Evolutionary conservation across 139 green algal species (phyloP), one percentile per base, ranked within the genome.

Genomic region (Micractinium conductrix): DNA sequence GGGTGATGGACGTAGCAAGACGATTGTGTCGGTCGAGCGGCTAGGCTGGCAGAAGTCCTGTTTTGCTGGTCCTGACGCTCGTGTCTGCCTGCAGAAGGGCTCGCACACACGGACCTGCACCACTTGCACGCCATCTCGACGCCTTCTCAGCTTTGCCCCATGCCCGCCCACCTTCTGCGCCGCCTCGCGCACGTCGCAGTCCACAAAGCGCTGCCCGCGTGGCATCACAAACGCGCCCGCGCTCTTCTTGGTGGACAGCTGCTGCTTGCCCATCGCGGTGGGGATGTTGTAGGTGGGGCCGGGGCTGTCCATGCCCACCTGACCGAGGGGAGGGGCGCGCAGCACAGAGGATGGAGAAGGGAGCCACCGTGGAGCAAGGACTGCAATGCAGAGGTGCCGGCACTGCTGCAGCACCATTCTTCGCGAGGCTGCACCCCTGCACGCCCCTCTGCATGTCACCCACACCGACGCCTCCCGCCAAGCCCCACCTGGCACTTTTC

Each of bases 161-260:
- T n/a, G n/a, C n/a, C n/a, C n/a, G 22, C 50, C 8, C 75, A 71
- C 45, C 83, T 71, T 81, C 22, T 33, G 37, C 24, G 67, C 76
- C 33, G 84, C 62, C 62, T 87, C 76, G 21, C 75, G 55, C 55
- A 85, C 53, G 21, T 68, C 70, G 70, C 58, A 65, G 68, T 62
- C 53, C 16, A 53, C 58, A 68, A 88, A 91, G 10, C 87, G 84
- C 44, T 74, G 68, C 26, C 82, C 87, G 16, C 58, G 84, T 44
- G 84, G 84, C 80, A 91, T 87, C 67, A 85, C 84, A 55, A 80
- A 89, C 19, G 74, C 48, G 30, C 84, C 84, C 53, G 85, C 44
- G 45, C 55, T 85, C 44, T 85, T 68, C 50, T 74, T 78, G 75
- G 87, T 87, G 22, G 84, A 87, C 79, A 88, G 84, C 75, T 81